Percentiles rank a stretch among this genome's conserved stretches.
phyloP scores from a whole-genome alignment of 1,139 yeast species.

The Protomyces gravidus region DNA sequence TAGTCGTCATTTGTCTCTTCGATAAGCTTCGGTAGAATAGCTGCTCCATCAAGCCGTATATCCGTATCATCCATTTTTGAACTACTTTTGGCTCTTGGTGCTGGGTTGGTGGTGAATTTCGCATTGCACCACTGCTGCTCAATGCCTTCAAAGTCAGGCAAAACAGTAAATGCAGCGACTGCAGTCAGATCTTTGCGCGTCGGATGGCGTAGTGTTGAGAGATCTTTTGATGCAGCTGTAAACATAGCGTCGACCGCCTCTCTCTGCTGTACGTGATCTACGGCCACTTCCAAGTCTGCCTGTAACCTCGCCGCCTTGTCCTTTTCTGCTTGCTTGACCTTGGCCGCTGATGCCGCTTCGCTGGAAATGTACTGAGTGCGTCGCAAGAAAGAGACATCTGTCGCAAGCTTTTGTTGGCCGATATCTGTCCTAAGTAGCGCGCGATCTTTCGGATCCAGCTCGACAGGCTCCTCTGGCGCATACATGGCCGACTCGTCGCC shows the following conservation, averaged over 20 bases:
- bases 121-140: conserved; percentile 48
- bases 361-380: conserved; percentile 83
- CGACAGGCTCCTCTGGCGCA: conserved; percentile 32
- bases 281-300: conserved; percentile 18
- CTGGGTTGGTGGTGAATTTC: conserved; percentile 22
- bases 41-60: conserved; percentile 18
- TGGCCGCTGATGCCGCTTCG: conserved; percentile 36
- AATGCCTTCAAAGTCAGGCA: conserved; percentile 83
- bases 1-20: conserved; percentile 32
- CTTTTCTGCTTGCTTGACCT: conserved; percentile 19
- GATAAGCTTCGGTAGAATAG: conserved; percentile 16
- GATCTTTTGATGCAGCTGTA: conserved; percentile 48
- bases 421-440: conserved; percentile 57
- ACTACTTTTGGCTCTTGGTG: conserved; percentile 23
- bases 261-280: conserved; percentile 60
- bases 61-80: conserved; percentile 20
- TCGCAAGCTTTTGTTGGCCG: conserved; percentile 43
- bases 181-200: conserved; percentile 66
- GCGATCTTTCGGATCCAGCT: conserved; percentile 71
- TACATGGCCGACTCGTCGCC: conserved; percentile 51
- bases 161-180: conserved; percentile 67
- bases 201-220: conserved; percentile 56
- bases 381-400: conserved; percentile 75
- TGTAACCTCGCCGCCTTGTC: conserved; percentile 14
- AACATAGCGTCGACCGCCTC: conserved; percentile 71